Percentiles rank a stretch among this genome's conserved stretches.
Conservation (phyloP, 768 basidiomycete species). For the Leccinum variicolor region DNA sequence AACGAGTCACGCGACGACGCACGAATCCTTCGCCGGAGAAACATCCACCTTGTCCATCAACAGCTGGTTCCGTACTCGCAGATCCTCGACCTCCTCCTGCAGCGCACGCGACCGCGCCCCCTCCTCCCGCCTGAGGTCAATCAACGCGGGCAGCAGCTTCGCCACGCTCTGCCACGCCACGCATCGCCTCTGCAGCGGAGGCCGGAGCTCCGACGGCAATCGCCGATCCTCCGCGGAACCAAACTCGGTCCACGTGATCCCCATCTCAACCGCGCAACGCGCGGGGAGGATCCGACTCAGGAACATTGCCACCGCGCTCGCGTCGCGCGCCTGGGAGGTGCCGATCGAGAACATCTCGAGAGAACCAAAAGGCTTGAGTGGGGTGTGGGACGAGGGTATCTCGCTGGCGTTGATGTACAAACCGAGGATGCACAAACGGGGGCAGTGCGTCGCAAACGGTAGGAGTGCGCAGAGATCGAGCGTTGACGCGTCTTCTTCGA, state of each 20-base stretch:
- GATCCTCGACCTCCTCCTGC: slow-evolving; percentile 47
- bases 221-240: slow-evolving; percentile 9
- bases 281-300: slow-evolving; percentile 50
- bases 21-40: slow-evolving; percentile 24
- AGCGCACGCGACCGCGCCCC: slow-evolving; percentile 35
- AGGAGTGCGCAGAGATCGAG: slow-evolving; percentile 39
- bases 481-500: slow-evolving; percentile 8
- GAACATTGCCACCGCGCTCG: slow-evolving; percentile 46
- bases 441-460: slow-evolving; percentile 40
- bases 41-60: slow-evolving; percentile 34
- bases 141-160: slow-evolving; percentile 42
- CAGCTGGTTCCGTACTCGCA: slow-evolving; percentile 43
- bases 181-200: slow-evolving; percentile 23
- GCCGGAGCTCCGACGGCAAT: slow-evolving; percentile 4
- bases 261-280: slow-evolving; percentile 40
- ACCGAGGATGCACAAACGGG: slow-evolving; percentile 33
- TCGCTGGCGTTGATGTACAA: slow-evolving; percentile 36
- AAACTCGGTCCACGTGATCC: slow-evolving; percentile 45
- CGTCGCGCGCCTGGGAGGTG: slow-evolving; percentile 43
- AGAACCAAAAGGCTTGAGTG: slow-evolving; percentile 18
- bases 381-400: slow-evolving; percentile 2
- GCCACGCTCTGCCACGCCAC: slow-evolving; percentile 42
- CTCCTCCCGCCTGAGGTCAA: slow-evolving; percentile 44
- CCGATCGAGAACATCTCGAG: slow-evolving; percentile 42
- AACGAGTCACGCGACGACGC: slow-evolving; percentile 25